phyloP scores from a whole-genome alignment of 2,329 filamentous ascomycete genomes.

The Paecilomyces sp. region DNA sequence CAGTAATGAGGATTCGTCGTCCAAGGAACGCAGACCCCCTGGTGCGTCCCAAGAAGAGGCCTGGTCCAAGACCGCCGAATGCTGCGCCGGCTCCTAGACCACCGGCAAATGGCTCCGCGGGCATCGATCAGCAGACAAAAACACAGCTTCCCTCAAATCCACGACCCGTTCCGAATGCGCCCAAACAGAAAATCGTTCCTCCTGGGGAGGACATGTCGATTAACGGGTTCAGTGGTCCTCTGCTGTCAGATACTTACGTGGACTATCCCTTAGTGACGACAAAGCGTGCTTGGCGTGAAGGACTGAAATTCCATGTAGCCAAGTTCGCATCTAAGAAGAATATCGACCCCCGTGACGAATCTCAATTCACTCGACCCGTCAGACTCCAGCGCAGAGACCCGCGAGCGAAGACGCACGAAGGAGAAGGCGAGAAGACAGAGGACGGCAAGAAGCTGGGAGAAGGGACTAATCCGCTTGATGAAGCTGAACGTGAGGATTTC shows the following conservation, averaged over 20 bases:
- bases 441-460: slow-evolving; percentile 29
- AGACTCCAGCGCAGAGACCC: slow-evolving; percentile 85
- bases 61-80: slow-evolving; percentile 16
- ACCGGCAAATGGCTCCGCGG: slow-evolving; percentile 13
- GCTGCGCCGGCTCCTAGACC: slow-evolving; percentile 10
- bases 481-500: slow-evolving; percentile 55
- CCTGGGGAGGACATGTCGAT: slow-evolving; percentile 23
- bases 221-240: slow-evolving; percentile 36
- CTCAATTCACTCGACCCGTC: slow-evolving; percentile 80
- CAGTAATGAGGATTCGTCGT: slow-evolving; percentile 39
- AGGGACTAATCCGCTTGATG: slow-evolving; percentile 50
- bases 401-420: slow-evolving; percentile 50
- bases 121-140: slow-evolving; percentile 16
- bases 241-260: slow-evolving; percentile 32
- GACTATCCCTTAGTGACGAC: slow-evolving; percentile 73
- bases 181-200: slow-evolving; percentile 12
- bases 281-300: slow-evolving; percentile 71
- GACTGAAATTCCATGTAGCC: slow-evolving; percentile 80
- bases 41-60: slow-evolving; percentile 52
- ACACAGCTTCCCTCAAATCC: slow-evolving; percentile 6
- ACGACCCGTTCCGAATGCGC: slow-evolving; percentile 11
- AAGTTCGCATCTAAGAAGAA: slow-evolving; percentile 61
- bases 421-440: slow-evolving; percentile 42
- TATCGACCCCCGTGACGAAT: slow-evolving; percentile 66
- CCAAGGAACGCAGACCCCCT: slow-evolving; percentile 55